Conservation (phyloP, 108 stramenopile species). For the Schizochytrium sp. region DNA sequence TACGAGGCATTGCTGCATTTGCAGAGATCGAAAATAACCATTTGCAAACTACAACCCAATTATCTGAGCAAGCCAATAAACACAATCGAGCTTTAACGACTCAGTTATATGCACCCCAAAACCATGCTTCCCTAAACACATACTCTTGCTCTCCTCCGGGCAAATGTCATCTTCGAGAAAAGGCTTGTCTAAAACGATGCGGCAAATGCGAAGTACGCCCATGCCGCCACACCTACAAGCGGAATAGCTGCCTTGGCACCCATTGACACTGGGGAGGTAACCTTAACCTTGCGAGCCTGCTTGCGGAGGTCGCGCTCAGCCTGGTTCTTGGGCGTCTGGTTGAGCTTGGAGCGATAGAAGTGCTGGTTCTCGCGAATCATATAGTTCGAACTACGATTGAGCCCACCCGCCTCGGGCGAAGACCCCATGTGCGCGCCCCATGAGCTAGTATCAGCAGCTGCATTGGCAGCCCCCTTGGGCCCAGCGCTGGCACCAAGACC, state of each 20-base stretch:
- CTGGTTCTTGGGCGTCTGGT: neutral
- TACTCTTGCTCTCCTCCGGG: neutral
- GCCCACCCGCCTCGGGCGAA: neutral
- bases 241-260: neutral
- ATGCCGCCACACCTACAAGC: neutral
- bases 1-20: no score
- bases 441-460: neutral
- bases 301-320: neutral
- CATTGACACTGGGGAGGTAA: neutral
- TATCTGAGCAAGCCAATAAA: no score
- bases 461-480: neutral
- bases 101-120: no score
- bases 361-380: slow-evolving; percentile 28
- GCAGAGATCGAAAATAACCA: no score
- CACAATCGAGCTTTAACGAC: no score
- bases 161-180: neutral
- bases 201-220: neutral
- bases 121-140: no score
- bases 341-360: neutral
- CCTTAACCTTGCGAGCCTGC: neutral
- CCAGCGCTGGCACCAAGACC: neutral
- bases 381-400: neutral
- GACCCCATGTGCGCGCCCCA: neutral
- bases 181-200: neutral
- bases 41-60: no score